Base-by-base conservation (phyloP, 179 eudicot species). In the Spinacia oleracea region DNA sequence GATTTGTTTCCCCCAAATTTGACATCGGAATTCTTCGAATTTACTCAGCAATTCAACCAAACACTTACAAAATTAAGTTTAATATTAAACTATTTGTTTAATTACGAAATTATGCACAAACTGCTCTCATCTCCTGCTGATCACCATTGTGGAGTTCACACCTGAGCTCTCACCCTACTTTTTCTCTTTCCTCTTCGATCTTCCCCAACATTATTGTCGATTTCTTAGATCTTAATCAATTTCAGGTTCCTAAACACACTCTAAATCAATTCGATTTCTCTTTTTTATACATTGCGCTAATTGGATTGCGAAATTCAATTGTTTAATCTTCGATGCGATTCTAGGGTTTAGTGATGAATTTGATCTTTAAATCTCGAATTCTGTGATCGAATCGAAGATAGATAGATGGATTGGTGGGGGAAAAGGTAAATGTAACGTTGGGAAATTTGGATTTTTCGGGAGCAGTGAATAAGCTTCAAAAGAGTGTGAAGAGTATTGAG, bases 401-500 rank as follows among this genome's bases (percentile, higher is more conserved):
- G 27, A 12, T 48, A 85, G 82, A 96, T 96, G 99, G 95, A 93
- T 81, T 96, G 99, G 99, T 96, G 90, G 79, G 89, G 98, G 38
- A 91, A 89, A 77, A 93, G 83, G n/a, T n/a, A n/a, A n/a, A n/a
- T 76, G 95, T 95, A 32, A 88, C 93, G 23, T 81, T 96, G 75
- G 91, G 96, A 80, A 89, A 88, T 83, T 89, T 94, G 73, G 99
- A 96, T 89, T 86, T 96, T 31, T 88, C 99, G 1, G 98, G 90
- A 27, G 99, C 99, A 48, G 98, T 96, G 77, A 96, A 82, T 85
- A 96, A 93, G 89, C 79, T 96, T 73, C 93, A 95, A 48, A 98
- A 93, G 87, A 91, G 99, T 82, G 98, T 91, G n/a, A 96, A 96
- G 85, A 91, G 89, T 60, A 96, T 96, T 48, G 98, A 92, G 85